Evolutionary conservation across 345 rosid species (phyloP).

Genomic region (Gossypium australe): DNA sequence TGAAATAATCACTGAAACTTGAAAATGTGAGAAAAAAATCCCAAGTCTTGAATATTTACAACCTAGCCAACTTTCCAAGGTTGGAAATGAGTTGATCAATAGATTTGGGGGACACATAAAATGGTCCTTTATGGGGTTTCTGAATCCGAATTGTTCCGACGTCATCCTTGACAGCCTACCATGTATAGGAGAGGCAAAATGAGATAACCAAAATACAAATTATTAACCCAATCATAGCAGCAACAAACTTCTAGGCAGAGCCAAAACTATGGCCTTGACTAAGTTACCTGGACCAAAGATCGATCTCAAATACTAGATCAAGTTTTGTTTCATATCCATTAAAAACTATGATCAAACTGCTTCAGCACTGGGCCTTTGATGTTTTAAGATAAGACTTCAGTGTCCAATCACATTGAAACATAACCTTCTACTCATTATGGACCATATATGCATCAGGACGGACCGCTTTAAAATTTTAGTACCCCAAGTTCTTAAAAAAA

Average conservation of each 20-base stretch:
- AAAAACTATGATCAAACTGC: neutral
- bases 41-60: constrained; percentile 5
- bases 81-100: constrained; percentile 57
- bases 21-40: neutral
- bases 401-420: neutral
- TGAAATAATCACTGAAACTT: neutral
- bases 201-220: constrained; percentile 6
- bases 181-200: constrained; percentile 16
- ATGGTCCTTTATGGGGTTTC: constrained; percentile 86
- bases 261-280: constrained; percentile 1
- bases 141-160: constrained; percentile 75
- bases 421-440: neutral
- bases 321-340: neutral
- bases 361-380: neutral
- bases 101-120: constrained; percentile 75
- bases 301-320: neutral
- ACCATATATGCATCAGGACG: neutral
- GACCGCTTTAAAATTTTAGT: neutral
- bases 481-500: neutral
- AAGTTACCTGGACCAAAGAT: neutral
- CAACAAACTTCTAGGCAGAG: neutral
- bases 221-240: neutral
- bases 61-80: constrained; percentile 89
- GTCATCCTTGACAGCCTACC: constrained; percentile 81
- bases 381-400: neutral